A percentile compares a stretch with the other conserved stretches of the same genome.
These are phyloP conservation scores for Lactarius hatsudake DNA, from an alignment of 768 basidiomycete genomes.

Conservation along the genomic window DNA sequence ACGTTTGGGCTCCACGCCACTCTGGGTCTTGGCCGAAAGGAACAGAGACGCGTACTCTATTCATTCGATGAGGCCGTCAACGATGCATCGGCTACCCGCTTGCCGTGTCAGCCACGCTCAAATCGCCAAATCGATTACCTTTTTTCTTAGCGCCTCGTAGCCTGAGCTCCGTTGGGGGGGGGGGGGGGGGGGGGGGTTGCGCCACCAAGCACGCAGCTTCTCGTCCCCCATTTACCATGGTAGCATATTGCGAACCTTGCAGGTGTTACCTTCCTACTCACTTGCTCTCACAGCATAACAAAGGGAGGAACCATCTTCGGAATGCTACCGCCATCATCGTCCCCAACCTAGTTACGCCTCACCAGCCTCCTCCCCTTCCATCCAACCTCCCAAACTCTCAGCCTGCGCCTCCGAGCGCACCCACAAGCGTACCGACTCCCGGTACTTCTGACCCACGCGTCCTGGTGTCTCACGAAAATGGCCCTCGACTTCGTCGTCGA, in stretches of 20 bases:
- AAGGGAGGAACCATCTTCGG: conserved; percentile 1
- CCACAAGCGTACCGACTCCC: too few relatives aligned
- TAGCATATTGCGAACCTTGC: conserved; percentile 25
- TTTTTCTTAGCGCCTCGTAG: too few relatives aligned
- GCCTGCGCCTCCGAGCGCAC: not conserved
- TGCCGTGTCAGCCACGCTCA: too few relatives aligned
- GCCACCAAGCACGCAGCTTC: not conserved
- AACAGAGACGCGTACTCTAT: too few relatives aligned
- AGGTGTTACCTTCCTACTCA: not conserved
- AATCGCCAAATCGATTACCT: too few relatives aligned
- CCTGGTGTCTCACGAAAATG: conserved; percentile 7
- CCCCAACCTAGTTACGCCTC: not conserved
- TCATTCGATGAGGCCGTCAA: too few relatives aligned
- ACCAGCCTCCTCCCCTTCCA: not conserved
- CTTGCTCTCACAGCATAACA: not conserved
- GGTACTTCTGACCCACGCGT: not conserved
- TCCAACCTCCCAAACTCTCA: not conserved
- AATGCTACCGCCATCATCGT: not conserved
- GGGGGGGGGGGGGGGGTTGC: not conserved
- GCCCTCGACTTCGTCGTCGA: conserved; percentile 8
- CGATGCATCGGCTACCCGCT: too few relatives aligned
- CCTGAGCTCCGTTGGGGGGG: too few relatives aligned
- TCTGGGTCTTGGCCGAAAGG: not conserved
- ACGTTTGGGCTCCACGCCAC: not conserved
- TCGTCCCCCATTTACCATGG: conserved; percentile 3